These are phyloP conservation scores for Aspergillus pseudoglaucus DNA, from an alignment of 2,329 filamentous ascomycete genomes.

Conservation along the genomic window DNA sequence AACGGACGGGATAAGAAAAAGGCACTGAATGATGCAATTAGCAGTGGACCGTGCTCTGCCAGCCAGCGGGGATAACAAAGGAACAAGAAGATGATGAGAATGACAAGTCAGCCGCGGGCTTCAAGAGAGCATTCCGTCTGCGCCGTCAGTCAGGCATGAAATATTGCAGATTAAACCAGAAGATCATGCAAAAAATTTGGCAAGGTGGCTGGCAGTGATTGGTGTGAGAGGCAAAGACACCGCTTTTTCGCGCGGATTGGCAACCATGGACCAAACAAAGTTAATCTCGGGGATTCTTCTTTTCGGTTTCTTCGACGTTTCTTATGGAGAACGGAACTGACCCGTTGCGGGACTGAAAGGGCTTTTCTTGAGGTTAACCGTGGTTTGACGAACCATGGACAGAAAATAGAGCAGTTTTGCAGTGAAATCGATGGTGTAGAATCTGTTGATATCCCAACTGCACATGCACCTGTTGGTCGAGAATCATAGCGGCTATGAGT, in stretches of 20 bases:
- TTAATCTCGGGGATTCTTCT: not conserved
- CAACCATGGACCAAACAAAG: not conserved
- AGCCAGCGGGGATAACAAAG: not conserved
- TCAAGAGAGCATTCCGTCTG: not conserved
- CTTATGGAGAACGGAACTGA: too few relatives aligned
- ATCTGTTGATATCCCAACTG: too few relatives aligned
- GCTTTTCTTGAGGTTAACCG: too few relatives aligned
- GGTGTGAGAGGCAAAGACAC: constrained; percentile 1
- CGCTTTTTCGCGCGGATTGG: not conserved
- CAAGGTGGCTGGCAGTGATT: constrained; percentile 10
- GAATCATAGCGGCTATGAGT: too few relatives aligned
- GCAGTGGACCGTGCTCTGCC: not conserved
- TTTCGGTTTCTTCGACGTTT: too few relatives aligned
- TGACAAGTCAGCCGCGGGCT: not conserved
- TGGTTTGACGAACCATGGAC: too few relatives aligned
- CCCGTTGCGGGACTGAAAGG: too few relatives aligned
- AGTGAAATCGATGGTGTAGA: too few relatives aligned
- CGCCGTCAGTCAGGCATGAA: not conserved
- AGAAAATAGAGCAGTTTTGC: too few relatives aligned
- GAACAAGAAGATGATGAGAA: not conserved
- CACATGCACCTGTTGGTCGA: too few relatives aligned
- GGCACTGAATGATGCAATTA: not conserved
- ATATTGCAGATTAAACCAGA: not conserved
- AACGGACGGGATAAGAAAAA: too few relatives aligned
- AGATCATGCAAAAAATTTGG: not conserved